phyloP scores from a whole-genome alignment of 176 grass and related monocot species.

The Thalia dealbata region DNA sequence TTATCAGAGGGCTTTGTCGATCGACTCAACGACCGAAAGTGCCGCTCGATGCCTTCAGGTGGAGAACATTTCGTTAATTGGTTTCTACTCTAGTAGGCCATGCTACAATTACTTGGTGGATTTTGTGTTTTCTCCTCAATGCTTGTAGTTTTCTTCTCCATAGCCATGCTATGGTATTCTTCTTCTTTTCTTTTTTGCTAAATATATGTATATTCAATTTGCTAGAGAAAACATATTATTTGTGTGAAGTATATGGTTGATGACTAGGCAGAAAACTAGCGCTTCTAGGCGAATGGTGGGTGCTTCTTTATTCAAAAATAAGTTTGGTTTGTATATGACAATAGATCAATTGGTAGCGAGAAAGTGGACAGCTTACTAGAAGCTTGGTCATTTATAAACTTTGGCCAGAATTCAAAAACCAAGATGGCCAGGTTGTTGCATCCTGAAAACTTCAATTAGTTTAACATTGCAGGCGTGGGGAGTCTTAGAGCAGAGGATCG shows the following conservation, averaged over 20 bases:
- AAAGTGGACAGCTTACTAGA: no score
- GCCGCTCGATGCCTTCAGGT: constrained; percentile 96
- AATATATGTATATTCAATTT: not conserved
- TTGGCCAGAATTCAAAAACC: not conserved
- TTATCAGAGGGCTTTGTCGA: constrained; percentile 75
- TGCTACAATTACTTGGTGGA: not conserved
- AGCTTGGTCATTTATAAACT: not conserved
- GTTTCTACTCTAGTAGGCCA: not conserved
- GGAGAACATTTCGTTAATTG: constrained; percentile 1
- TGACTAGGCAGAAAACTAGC: no score
- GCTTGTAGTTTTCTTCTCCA: not conserved
- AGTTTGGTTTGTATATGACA: not conserved
- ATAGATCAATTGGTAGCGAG: not conserved
- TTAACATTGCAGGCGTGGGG: constrained; percentile 73
- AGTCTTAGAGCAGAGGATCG: constrained; percentile 79
- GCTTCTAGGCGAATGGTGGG: no score
- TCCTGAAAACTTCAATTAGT: constrained; percentile 1
- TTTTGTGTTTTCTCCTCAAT: not conserved
- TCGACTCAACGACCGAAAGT: constrained; percentile 81
- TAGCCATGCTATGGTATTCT: not conserved
- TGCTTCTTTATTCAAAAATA: no score
- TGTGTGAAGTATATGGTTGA: no score
- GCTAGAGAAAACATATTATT: no score
- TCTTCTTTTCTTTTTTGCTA: not conserved
- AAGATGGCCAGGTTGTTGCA: not conserved